Percentiles rank a stretch among this genome's conserved stretches.
phyloP scores from a whole-genome alignment of 1,284 basidiomycete genomes.

The Boletus holoroseus region DNA sequence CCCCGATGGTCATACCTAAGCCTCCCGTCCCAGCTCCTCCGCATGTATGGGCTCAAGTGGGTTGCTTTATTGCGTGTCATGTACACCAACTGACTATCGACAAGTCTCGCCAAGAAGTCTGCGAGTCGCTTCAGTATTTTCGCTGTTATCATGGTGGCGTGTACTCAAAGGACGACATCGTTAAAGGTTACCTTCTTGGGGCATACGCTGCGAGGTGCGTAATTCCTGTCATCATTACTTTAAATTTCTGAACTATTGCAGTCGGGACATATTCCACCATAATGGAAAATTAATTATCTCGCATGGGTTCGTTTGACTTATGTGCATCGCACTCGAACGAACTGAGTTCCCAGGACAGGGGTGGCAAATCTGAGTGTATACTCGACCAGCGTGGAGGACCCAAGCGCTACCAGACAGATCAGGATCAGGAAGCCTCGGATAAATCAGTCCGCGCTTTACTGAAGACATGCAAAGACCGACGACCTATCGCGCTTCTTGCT shows the following conservation, averaged over 20 bases:
- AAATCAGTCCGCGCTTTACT: conserved; percentile 64
- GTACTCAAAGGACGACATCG: conserved; percentile 56
- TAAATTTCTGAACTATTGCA: conserved; percentile 29
- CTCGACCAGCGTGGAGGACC: conserved; percentile 38
- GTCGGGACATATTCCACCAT: conserved; percentile 61
- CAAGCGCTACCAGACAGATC: conserved; percentile 38
- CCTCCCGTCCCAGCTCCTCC: conserved; percentile 36
- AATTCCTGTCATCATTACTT: neutral
- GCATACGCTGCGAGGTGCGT: conserved; percentile 59
- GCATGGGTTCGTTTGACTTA: conserved; percentile 53
- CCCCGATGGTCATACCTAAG: conserved; percentile 20
- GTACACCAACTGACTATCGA: conserved; percentile 8
- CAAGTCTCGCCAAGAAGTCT: conserved; percentile 75
- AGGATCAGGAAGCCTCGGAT: conserved; percentile 60
- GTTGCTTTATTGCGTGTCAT: conserved; percentile 4
- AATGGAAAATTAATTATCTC: conserved; percentile 68
- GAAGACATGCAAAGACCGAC: conserved; percentile 44
- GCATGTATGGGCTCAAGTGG: conserved; percentile 52
- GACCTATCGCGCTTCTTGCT: conserved; percentile 60
- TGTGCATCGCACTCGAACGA: neutral
- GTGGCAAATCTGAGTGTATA: conserved; percentile 60
- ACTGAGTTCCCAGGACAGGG: conserved; percentile 37
- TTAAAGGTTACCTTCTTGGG: conserved; percentile 68
- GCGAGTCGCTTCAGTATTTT: conserved; percentile 71
- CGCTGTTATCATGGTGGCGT: conserved; percentile 73